Evolutionary conservation across 140 eudicot genomes (phyloP).

Genomic region (Ambrosia hybrid): DNA sequence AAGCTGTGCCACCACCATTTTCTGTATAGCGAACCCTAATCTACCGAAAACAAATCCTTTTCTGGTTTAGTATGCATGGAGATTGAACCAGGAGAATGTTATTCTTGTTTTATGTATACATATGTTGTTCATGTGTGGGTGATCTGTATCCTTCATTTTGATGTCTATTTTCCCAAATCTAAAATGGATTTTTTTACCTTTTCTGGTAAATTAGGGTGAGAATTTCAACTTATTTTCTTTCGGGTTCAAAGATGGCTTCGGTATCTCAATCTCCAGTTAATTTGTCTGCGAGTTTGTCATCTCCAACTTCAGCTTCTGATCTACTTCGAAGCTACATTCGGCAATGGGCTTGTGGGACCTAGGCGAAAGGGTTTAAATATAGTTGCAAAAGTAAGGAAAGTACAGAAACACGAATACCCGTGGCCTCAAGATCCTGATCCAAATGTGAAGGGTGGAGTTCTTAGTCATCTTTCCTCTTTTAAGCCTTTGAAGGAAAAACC

Average conservation of each 20-base stretch:
- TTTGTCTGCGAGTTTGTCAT: constrained; percentile 52
- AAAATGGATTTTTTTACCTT: background rate
- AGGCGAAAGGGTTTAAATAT: constrained; percentile 45
- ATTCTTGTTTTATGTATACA: constrained; percentile 9
- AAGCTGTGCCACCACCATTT: too few relatives aligned
- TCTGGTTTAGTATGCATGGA: constrained; percentile 8
- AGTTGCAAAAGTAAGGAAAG: constrained; percentile 60
- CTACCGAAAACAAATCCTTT: too few relatives aligned
- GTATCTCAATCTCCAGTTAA: constrained; percentile 51
- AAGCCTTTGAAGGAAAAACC: constrained; percentile 83
- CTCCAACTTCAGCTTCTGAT: constrained; percentile 68
- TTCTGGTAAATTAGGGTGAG: constrained; percentile 23
- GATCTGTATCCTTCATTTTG: constrained; percentile 15
- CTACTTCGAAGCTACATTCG: constrained; percentile 68
- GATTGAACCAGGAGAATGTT: constrained; percentile 1
- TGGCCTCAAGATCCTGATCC: constrained; percentile 82
- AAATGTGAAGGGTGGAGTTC: constrained; percentile 85
- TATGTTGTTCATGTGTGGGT: constrained; percentile 13
- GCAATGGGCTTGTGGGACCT: constrained; percentile 51
- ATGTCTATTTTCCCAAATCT: constrained; percentile 14
- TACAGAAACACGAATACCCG: constrained; percentile 73
- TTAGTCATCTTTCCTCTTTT: constrained; percentile 77
- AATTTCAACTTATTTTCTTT: constrained; percentile 21
- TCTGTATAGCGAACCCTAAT: too few relatives aligned
- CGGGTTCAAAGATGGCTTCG: constrained; percentile 54